Evolutionary conservation across 257 asterid genomes (phyloP), one percentile per base, ranked within the genome.

Genomic region (Solanum appendiculatum): DNA sequence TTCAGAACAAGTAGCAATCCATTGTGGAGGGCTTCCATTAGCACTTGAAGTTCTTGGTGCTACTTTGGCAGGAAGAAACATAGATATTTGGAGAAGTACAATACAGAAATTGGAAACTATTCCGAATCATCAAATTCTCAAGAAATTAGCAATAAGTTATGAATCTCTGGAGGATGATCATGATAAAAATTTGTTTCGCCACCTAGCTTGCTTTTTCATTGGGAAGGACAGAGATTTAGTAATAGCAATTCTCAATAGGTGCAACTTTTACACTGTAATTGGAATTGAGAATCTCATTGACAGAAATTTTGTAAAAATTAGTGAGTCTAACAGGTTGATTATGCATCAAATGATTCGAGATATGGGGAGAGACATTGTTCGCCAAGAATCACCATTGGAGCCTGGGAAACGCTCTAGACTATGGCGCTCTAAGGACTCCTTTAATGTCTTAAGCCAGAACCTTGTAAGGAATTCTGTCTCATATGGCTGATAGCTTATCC

Each of bases 11-110:
- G 88, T 86, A 48, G 88, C 69, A 72, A 72, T 36, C 54, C 64
- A 86, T 21, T 86, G 88, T 74, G 88, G 84, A 34, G 88, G 88
- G 27, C 88, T 86, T 73, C 88, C 88, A 33, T 74, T 86, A 86
- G 88, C 88, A 36, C 88, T 86, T 46, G 78, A 84, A 84, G 86
- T 84, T 84, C 74, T 84, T n/a, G 86, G 86, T 84, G 74, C 86
- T 39, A 60, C 63, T 64, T 84, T 84, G 80, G 68, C 84, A 14
- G 88, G 88, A 54, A 46, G 84, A 70, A 75, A 51, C 82, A 37
- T 36, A 21, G 84, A 36, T 56, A 44, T 72, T 12, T 86, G 88
- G 88, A 51, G 34, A 56, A 74, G 88, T 39, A 73, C 85, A 12
- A 68, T 86, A 86, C 64, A 86, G 36, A 86, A 86, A 40, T 16